A percentile compares a stretch with the other conserved stretches of the same genome.
Evolutionary conservation across 78 protist genomes (phyloP).

Genomic region (Dictyostelium intermedium): DNA sequence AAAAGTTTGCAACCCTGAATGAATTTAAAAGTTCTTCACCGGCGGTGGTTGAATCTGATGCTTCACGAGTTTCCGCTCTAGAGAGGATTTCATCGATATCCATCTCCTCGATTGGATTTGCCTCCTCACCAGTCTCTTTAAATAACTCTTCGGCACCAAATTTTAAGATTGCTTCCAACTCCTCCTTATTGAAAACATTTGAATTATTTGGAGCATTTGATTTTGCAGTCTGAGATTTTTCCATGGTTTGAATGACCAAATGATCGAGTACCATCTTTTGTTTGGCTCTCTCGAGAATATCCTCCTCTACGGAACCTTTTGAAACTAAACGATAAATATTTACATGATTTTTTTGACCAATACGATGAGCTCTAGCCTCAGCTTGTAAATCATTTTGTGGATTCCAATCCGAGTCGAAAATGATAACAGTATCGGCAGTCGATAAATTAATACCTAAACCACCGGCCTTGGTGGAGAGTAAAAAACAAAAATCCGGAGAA

Average conservation of each 20-base stretch:
- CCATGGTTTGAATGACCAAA: conserved; percentile 89
- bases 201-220: background rate
- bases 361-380: conserved; percentile 96
- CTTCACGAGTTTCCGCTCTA: conserved; percentile 67
- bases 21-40: conserved; percentile 76
- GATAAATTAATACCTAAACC: conserved; percentile 96
- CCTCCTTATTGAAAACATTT: conserved; percentile 80
- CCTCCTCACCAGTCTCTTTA: conserved; percentile 68
- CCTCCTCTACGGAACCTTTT: conserved; percentile 83
- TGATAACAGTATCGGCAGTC: conserved; percentile 94
- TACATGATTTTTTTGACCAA: conserved; percentile 97
- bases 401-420: conserved; percentile 94
- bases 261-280: conserved; percentile 88
- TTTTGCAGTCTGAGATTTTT: conserved; percentile 19
- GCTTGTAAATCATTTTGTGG: conserved; percentile 92
- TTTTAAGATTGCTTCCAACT: conserved; percentile 76
- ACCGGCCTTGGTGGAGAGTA: conserved; percentile 94
- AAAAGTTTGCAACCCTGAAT: conserved; percentile 80
- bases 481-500: conserved; percentile 91
- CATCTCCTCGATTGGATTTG: conserved; percentile 30
- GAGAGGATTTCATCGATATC: conserved; percentile 87
- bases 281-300: conserved; percentile 83
- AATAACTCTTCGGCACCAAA: conserved; percentile 87
- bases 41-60: conserved; percentile 12
- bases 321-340: conserved; percentile 91